Conservation (phyloP, 345 rosid genomes). For the Cardiospermum halicacabum region DNA sequence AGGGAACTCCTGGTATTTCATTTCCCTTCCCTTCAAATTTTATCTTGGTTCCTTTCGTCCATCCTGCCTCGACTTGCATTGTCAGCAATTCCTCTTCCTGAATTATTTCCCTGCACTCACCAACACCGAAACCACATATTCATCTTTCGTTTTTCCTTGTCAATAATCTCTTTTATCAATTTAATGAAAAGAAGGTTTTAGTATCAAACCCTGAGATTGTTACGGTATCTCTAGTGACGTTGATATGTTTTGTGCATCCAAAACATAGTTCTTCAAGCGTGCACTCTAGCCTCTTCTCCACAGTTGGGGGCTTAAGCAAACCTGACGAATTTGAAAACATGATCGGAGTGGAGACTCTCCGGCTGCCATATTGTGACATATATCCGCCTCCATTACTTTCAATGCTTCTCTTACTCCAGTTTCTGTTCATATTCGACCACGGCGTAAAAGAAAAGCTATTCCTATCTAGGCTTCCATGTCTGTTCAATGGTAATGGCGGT, state of each 20-base stretch:
- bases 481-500: slow-evolving; percentile 11
- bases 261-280: slow-evolving; percentile 81
- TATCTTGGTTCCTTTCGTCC: slow-evolving; percentile 74
- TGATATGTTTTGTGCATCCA: slow-evolving; percentile 74
- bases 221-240: slow-evolving; percentile 65
- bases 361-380: slow-evolving; percentile 35
- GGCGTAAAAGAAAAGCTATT: slow-evolving; percentile 19
- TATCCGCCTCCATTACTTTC: slow-evolving; percentile 21
- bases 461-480: slow-evolving; percentile 25
- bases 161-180: background rate
- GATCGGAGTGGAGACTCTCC: slow-evolving; percentile 40
- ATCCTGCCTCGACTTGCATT: slow-evolving; percentile 78
- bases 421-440: slow-evolving; percentile 21
- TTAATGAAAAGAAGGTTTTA: background rate
- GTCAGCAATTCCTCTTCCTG: slow-evolving; percentile 61
- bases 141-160: background rate
- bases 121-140: background rate
- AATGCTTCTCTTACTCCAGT: slow-evolving; percentile 33
- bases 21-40: slow-evolving; percentile 84
- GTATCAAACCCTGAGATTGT: slow-evolving; percentile 54
- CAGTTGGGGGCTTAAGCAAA: slow-evolving; percentile 51
- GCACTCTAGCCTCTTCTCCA: slow-evolving; percentile 60
- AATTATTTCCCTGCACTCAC: slow-evolving; percentile 31
- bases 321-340: slow-evolving; percentile 71
- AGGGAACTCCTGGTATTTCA: slow-evolving; percentile 52